Conservation (phyloP, 306 rosid genomes). For the Fragaria iinumae region DNA sequence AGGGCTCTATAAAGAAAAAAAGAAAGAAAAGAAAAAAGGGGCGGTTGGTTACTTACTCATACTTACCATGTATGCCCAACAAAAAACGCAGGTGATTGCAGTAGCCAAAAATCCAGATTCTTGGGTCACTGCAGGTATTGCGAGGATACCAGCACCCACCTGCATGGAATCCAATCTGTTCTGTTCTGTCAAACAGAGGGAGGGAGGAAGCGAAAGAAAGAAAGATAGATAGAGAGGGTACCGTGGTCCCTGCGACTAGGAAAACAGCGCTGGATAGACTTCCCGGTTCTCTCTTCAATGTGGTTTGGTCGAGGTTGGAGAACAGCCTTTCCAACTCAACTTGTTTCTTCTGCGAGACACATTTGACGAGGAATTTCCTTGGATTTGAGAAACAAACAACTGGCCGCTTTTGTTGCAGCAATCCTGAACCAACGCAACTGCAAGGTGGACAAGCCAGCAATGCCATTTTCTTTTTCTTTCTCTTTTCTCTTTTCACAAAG, state of each 20-base stretch:
- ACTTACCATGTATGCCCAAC: slow-evolving; percentile 73
- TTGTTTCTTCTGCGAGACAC: slow-evolving; percentile 37
- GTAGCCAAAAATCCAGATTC: slow-evolving; percentile 79
- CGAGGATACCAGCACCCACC: slow-evolving; percentile 86
- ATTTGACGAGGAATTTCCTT: slow-evolving; percentile 24
- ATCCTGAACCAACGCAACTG: neutral
- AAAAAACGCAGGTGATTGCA: slow-evolving; percentile 52
- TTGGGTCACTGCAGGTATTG: slow-evolving; percentile 80
- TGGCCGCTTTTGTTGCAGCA: neutral
- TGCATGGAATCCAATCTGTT: slow-evolving; percentile 8
- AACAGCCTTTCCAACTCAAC: slow-evolving; percentile 54
- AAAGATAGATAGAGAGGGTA: slow-evolving; percentile 25
- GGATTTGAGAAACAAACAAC: slow-evolving; percentile 1
- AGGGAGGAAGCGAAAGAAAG: neutral
- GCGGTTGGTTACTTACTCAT: too few species aligned
- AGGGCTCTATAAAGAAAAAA: too few species aligned
- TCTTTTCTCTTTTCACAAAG: too few species aligned
- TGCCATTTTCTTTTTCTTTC: neutral
- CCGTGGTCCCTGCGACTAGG: slow-evolving; percentile 75
- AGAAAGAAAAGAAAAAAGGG: too few species aligned
- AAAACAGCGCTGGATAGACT: slow-evolving; percentile 66
- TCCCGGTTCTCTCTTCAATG: slow-evolving; percentile 78
- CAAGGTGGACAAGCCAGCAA: neutral
- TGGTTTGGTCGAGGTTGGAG: slow-evolving; percentile 69
- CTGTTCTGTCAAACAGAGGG: neutral